Conservation (phyloP, 2,329 filamentous ascomycete genomes). For the Ceratocystis papillata region DNA sequence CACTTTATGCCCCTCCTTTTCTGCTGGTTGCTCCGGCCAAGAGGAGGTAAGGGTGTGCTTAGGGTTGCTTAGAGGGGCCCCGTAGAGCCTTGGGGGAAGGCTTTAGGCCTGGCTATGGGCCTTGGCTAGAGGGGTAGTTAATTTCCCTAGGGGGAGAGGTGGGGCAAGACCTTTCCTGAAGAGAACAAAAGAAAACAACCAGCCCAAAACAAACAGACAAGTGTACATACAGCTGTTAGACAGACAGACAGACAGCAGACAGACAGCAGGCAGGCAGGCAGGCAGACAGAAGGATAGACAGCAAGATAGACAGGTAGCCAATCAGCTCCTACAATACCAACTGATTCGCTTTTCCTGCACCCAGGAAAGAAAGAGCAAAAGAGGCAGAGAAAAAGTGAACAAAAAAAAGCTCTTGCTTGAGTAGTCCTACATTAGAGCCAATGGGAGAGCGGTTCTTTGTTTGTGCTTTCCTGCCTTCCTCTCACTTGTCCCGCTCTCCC, state of each 20-base stretch:
- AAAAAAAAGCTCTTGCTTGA: neutral
- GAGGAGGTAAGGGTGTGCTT: neutral
- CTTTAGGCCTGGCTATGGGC: neutral
- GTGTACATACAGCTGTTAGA: neutral
- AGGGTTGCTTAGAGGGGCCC: neutral
- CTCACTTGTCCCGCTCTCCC: neutral
- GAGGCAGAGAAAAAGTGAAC: neutral
- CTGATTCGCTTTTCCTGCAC: too few relatives aligned
- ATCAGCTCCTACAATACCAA: neutral
- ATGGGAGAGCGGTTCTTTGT: neutral
- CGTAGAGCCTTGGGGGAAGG: too few relatives aligned
- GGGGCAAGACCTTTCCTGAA: neutral
- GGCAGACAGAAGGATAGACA: neutral
- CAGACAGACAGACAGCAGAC: too few relatives aligned
- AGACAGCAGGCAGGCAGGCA: too few relatives aligned
- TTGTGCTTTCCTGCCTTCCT: neutral
- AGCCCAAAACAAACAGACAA: conserved; percentile 2
- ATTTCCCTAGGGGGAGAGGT: neutral
- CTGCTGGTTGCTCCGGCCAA: neutral
- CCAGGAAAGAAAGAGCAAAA: neutral
- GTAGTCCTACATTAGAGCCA: neutral
- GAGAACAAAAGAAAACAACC: conserved; percentile 6
- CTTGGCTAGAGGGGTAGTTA: neutral
- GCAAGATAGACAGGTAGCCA: neutral
- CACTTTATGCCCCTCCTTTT: conserved; percentile 12